Conservation (phyloP, 106 monocot genomes). For the Platanthera guangdongensis region DNA sequence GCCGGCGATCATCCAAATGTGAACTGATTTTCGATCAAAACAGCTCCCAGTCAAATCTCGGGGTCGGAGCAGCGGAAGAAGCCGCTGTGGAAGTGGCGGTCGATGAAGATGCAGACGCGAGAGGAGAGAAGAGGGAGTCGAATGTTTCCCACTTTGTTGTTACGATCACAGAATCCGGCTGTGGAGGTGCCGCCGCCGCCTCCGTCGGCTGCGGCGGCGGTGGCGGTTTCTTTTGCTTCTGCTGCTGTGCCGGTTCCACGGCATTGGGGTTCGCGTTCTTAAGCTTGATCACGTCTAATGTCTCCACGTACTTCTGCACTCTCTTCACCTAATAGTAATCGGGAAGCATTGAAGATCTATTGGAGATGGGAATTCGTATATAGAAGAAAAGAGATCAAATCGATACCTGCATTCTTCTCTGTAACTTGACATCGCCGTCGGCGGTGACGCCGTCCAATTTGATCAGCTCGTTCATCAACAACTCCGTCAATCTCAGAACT, state of each 20-base stretch:
- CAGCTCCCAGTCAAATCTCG: conserved; percentile 69
- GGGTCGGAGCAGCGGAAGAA: conserved; percentile 22
- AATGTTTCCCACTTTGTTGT: conserved; percentile 60
- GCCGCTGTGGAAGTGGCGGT: conserved; percentile 22
- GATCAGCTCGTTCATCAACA: conserved; percentile 66
- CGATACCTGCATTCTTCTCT: conserved; percentile 57
- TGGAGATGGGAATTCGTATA: not conserved
- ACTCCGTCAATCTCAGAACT: conserved; percentile 49
- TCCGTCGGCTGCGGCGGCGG: not conserved
- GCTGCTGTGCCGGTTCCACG: not conserved
- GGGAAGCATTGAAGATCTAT: not conserved
- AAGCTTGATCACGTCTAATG: conserved; percentile 56
- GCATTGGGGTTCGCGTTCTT: conserved; percentile 35
- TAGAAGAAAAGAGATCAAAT: not conserved
- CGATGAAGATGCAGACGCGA: conserved; percentile 15
- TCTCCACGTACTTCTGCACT: conserved; percentile 84
- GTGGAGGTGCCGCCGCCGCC: not conserved
- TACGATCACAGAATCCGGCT: conserved; percentile 8
- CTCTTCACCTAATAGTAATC: conserved; percentile 38
- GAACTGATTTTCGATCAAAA: conserved; percentile 30
- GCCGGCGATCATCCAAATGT: not conserved
- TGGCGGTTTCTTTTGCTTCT: conserved; percentile 8
- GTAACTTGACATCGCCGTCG: conserved; percentile 62
- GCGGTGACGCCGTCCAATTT: conserved; percentile 54
- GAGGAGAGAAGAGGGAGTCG: conserved; percentile 44